Evolutionary conservation across 768 basidiomycete genomes (phyloP), one percentile per base, ranked within the genome.

Genomic region (Mycena venus): DNA sequence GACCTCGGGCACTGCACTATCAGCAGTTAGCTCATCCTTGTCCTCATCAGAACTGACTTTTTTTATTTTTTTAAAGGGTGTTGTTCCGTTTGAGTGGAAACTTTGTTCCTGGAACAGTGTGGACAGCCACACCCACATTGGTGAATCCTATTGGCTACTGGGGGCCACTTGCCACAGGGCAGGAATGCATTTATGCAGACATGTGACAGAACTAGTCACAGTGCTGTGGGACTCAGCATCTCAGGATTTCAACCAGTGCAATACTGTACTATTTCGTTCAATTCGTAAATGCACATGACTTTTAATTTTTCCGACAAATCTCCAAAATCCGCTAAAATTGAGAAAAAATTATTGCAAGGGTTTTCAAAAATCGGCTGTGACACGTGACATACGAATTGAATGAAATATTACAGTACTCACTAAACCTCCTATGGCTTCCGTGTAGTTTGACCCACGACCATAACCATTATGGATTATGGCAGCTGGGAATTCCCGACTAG

Each of bases 151-250:
- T 55, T 55, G 53, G 53, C 53, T 55, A 55, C 53, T 55, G 53
- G 53, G 53, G 29, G 27, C 53, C 53, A 55, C 53, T 55, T 25
- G 53, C 53, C 53, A 55, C 53, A 55, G 53, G 25, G 53, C 53
- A 55, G 58, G 58, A 63, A 63, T 63, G 61, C 61, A 63, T 63
- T 63, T 63, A 44, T 25, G 38, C 61, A 63, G 61, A 63, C 61
- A 63, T 38, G 42, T 63, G 61, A 63, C 61, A 23, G 31, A 40
- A 60, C 58, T 23, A 34, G 61, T 63, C 61, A 63, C 42, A 38
- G 61, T 63, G 44, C 61, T 63, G 61, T 63, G 61, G 61, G 61
- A 63, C 61, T 63, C 61, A 27, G 36, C 34, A 38, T 27, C 40
- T 38, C 40, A n/a, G 61, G 36, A 63, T 63, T 44, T 63, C 61